These are phyloP conservation scores for Endogone sp. DNA, from an alignment of 192 early-diverging fungal species.

Conservation along the genomic window DNA sequence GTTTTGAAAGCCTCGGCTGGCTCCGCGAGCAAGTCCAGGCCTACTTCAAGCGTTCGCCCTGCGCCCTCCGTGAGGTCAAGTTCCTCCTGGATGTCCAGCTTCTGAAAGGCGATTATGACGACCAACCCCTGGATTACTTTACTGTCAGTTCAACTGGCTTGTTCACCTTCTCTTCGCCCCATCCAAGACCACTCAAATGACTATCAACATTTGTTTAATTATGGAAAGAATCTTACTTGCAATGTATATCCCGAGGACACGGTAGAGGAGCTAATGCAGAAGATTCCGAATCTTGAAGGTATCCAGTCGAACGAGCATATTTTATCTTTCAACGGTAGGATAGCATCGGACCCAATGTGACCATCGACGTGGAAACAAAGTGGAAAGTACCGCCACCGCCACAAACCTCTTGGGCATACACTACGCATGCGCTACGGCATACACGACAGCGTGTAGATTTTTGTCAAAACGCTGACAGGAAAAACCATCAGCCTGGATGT, in stretches of 20 bases:
- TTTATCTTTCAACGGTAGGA: too few relatives aligned
- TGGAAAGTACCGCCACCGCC: too few relatives aligned
- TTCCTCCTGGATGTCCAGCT: not conserved
- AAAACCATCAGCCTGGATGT: conserved; percentile 89
- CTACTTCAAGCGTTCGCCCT: not conserved
- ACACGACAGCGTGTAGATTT: conserved; percentile 34
- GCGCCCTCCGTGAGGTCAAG: too few relatives aligned
- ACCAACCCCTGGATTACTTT: not conserved
- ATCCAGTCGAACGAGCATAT: too few relatives aligned
- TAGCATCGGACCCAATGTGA: too few relatives aligned
- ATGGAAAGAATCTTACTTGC: too few relatives aligned
- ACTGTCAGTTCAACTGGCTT: not conserved
- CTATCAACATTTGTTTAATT: not conserved
- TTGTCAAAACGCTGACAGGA: conserved; percentile 70
- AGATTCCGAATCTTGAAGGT: too few relatives aligned
- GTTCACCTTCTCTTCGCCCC: not conserved
- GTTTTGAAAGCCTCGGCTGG: not conserved
- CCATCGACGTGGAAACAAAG: too few relatives aligned
- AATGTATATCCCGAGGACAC: too few relatives aligned
- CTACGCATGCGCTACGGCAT: too few relatives aligned
- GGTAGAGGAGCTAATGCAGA: too few relatives aligned
- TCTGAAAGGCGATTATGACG: not conserved
- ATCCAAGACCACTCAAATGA: not conserved
- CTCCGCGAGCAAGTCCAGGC: not conserved
- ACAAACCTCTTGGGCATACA: too few relatives aligned